phyloP scores from a whole-genome alignment of 1,139 yeast genomes.

The Candida neerlandica region DNA sequence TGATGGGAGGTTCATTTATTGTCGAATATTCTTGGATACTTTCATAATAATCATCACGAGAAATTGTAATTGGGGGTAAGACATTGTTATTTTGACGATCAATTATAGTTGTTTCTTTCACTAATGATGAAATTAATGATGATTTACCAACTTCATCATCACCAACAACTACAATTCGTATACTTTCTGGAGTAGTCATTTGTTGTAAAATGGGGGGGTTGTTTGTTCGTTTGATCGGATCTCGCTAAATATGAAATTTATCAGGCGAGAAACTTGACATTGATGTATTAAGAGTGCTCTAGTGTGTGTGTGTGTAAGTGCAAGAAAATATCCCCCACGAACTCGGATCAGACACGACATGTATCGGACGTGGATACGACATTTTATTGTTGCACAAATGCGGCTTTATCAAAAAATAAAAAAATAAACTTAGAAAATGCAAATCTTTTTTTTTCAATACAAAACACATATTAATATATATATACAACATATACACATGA shows the following conservation, averaged over 20 bases:
- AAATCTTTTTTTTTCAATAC: not conserved
- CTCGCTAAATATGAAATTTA: too few relatives aligned
- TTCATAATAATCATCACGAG: slow-evolving; percentile 41
- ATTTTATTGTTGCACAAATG: too few relatives aligned
- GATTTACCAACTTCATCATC: slow-evolving; percentile 91
- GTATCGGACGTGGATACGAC: too few relatives aligned
- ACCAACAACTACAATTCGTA: slow-evolving; percentile 90
- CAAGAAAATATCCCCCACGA: too few relatives aligned
- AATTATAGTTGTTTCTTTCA: slow-evolving; percentile 72
- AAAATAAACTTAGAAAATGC: too few relatives aligned
- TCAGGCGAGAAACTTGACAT: too few relatives aligned
- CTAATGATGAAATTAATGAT: slow-evolving; percentile 72
- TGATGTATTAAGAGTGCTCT: too few relatives aligned
- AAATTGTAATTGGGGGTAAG: slow-evolving; percentile 79
- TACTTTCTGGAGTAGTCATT: slow-evolving; percentile 49
- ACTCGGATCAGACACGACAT: too few relatives aligned
- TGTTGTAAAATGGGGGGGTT: not conserved
- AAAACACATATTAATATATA: not conserved
- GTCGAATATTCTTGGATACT: slow-evolving; percentile 26
- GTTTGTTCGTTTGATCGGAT: not conserved
- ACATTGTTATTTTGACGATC: slow-evolving; percentile 56
- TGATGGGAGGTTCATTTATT: slow-evolving; percentile 6
- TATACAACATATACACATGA: not conserved
- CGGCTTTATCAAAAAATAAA: too few relatives aligned
- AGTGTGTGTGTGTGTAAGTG: too few relatives aligned